Base-by-base conservation (phyloP, 352 stramenopile species). In the Globisporangium recalcitrans region DNA sequence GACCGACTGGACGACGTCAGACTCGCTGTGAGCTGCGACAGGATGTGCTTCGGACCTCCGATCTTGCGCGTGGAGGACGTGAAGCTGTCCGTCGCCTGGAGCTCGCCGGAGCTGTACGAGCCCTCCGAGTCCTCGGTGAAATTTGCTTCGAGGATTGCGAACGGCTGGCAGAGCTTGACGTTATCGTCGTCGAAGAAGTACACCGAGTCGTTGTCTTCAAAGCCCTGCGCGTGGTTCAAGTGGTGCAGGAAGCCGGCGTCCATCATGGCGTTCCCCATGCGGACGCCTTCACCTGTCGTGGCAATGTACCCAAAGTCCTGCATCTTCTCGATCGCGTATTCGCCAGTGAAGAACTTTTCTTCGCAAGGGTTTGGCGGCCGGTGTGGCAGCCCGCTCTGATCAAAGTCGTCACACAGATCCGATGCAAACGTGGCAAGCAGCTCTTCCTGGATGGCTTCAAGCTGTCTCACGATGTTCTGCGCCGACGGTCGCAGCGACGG, bases 361-460 rank as follows among this genome's bases (percentile, higher is more conserved):
- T 47, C 31, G 24, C 51, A 59, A 3, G 38, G 27, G 21, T 53
- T 47, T 4, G 53, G 29, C 1, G 38, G 31, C 6, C 14, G 21
- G n/a, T 60, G 38, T 21, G 38, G 38, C 13, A 46, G 24, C 22
- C 42, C 34, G 44, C 60, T 55, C 52, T 53, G 34, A 6, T 76
- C 56, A 3, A 88, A 58, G 19, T 82, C 72, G 14, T 85, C 70
- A 21, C 74, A 72, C 19, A 91, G 31, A 14, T 85, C 68, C 6
- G 71, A 52, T 1, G 80, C 75, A n/a, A 89, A 72, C 10, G 65
- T 60, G 3, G 77, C 68, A 6, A 82, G 49, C 14, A 78, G 19
- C 38, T 90, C 84, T 72, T 89, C 82, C 62, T 93, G 82, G 14
- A 93, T 73, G 6, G 0, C 58, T 40, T 91, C 82, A 0, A 95